Conservation (phyloP, 2,329 filamentous ascomycete genomes). For the Xylariaceae sp. region DNA sequence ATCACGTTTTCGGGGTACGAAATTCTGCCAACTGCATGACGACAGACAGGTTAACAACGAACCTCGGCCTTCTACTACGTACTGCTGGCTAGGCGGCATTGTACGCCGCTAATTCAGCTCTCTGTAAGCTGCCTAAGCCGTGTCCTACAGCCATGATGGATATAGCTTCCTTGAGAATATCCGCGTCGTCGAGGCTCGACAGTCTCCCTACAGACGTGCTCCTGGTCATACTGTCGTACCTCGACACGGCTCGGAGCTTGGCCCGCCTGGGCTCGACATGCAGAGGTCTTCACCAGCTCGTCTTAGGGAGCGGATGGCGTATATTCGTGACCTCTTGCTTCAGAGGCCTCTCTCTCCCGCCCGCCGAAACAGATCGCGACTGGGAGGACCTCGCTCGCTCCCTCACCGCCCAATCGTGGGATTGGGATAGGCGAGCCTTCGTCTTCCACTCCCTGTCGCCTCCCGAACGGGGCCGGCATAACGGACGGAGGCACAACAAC, state of each 20-base stretch:
- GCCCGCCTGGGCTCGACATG: constrained; percentile 33
- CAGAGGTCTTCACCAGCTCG: constrained; percentile 29
- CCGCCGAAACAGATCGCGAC: constrained; percentile 14
- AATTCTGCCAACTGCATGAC: too few relatives aligned
- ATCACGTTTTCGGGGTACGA: too few relatives aligned
- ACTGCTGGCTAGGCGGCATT: too few relatives aligned
- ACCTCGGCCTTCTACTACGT: too few relatives aligned
- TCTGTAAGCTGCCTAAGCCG: too few relatives aligned
- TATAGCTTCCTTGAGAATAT: constrained; percentile 2
- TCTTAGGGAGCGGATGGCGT: constrained; percentile 40
- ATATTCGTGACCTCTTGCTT: constrained; percentile 41
- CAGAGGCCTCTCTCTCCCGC: constrained; percentile 29
- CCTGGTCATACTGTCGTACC: constrained; percentile 37
- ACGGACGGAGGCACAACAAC: constrained; percentile 2
- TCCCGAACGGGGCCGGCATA: constrained; percentile 4
- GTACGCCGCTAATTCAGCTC: too few relatives aligned
- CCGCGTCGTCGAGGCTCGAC: constrained; percentile 26
- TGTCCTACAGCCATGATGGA: too few relatives aligned
- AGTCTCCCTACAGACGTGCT: constrained; percentile 43
- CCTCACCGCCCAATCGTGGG: constrained; percentile 42
- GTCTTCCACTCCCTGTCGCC: constrained; percentile 28
- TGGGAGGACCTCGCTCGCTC: constrained; percentile 31
- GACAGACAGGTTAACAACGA: too few relatives aligned
- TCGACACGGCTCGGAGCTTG: constrained; percentile 42
- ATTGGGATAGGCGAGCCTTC: constrained; percentile 43